Evolutionary conservation across 345 rosid species (phyloP).

Genomic region (Eucalyptus sideroxylon): DNA sequence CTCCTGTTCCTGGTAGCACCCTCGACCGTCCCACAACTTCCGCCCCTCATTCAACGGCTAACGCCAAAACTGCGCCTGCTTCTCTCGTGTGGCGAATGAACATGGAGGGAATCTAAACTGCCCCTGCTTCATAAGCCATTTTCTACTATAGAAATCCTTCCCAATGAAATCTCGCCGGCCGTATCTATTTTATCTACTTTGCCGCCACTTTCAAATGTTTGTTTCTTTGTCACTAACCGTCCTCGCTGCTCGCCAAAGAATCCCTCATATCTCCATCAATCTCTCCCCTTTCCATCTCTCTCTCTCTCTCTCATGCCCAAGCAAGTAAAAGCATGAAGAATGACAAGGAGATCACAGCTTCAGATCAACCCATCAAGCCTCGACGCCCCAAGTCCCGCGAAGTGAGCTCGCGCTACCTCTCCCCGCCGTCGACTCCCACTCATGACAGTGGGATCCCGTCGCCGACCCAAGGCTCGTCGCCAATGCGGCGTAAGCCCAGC

Average conservation of each 20-base stretch:
- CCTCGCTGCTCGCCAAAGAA: not conserved
- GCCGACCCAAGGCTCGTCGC: conserved; percentile 15
- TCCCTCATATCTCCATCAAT: not conserved
- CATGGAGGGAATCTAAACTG: not conserved
- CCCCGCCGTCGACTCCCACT: conserved; percentile 23
- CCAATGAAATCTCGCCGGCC: conserved; percentile 34
- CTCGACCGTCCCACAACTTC: not conserved
- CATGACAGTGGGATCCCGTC: conserved; percentile 16
- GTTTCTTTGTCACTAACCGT: conserved; percentile 1
- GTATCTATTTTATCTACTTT: conserved; percentile 6
- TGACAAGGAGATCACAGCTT: not conserved
- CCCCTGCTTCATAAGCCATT: not conserved
- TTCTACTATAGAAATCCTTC: not conserved
- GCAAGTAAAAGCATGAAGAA: conserved; percentile 15
- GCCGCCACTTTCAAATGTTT: conserved; percentile 46
- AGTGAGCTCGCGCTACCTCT: conserved; percentile 59
- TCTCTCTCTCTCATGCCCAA: not conserved
- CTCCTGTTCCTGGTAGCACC: not conserved
- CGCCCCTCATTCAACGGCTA: not conserved
- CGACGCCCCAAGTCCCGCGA: conserved; percentile 38
- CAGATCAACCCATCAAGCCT: conserved; percentile 23
- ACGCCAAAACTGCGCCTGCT: not conserved
- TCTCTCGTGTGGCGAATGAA: not conserved
- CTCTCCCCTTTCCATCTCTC: not conserved
- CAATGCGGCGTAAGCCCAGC: conserved; percentile 1